Conservation (phyloP, 2,329 filamentous ascomycete species). For the Ceratocystis ficicola region DNA sequence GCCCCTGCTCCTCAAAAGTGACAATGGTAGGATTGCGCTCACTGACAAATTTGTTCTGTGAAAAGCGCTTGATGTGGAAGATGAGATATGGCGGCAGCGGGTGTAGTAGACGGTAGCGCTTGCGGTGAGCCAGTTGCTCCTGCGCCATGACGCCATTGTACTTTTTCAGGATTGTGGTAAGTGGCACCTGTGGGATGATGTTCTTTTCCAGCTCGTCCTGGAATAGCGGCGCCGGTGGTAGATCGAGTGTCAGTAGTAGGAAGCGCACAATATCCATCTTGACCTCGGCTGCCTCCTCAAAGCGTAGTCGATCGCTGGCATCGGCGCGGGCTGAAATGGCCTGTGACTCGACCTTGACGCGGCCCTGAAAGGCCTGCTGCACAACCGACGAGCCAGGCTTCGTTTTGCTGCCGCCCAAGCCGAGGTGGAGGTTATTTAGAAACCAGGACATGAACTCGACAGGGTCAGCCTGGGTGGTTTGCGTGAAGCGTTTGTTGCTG, state of each 20-base stretch:
- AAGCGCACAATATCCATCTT: slow-evolving; percentile 67
- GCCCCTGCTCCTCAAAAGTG: slow-evolving; percentile 71
- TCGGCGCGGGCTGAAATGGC: slow-evolving; percentile 85
- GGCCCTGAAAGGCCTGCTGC: slow-evolving; percentile 87
- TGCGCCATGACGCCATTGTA: slow-evolving; percentile 83
- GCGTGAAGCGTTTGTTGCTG: slow-evolving; percentile 83
- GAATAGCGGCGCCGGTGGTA: slow-evolving; percentile 85
- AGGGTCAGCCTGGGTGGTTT: slow-evolving; percentile 84
- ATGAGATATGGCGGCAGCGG: slow-evolving; percentile 83
- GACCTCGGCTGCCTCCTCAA: slow-evolving; percentile 79
- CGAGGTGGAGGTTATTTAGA: slow-evolving; percentile 85
- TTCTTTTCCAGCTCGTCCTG: slow-evolving; percentile 90
- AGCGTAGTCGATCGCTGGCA: slow-evolving; percentile 73
- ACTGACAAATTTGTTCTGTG: slow-evolving; percentile 87
- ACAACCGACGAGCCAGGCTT: slow-evolving; percentile 76
- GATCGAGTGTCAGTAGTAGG: slow-evolving; percentile 82
- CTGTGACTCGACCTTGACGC: slow-evolving; percentile 83
- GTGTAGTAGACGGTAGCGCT: slow-evolving; percentile 79
- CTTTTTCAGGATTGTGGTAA: slow-evolving; percentile 73
- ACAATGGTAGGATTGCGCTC: slow-evolving; percentile 98
- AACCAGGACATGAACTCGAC: slow-evolving; percentile 98
- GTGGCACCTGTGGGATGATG: slow-evolving; percentile 85
- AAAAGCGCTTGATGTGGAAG: slow-evolving; percentile 96
- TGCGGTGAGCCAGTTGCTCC: slow-evolving; percentile 77
- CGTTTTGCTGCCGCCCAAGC: slow-evolving; percentile 77